Evolutionary conservation across 768 basidiomycete genomes (phyloP), one percentile per base, ranked within the genome.

Genomic region (Tremella yokohamensis): DNA sequence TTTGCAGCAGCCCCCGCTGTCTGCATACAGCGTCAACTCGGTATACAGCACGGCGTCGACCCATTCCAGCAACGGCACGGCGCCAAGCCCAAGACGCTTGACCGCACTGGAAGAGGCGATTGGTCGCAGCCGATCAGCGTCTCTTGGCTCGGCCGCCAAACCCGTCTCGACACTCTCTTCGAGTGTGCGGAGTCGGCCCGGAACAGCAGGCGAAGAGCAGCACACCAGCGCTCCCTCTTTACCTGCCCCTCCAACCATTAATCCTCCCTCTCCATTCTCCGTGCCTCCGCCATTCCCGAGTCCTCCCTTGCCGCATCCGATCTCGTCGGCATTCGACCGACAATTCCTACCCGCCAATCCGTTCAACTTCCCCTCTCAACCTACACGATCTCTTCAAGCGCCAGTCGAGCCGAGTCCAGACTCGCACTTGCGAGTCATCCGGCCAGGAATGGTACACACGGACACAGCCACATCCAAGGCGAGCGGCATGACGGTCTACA

Each of bases 51-150:
- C 29, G 15, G n/a, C 44, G n/a, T 34, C 44, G 40, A 22, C 59
- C 13, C 11, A 8, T 4, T 18, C 54, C 16, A 18, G 18, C 12
- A 53, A 29, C 44, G 29, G 25, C 1, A 16, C 40, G 2, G 40
- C 56, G 11, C 50, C 57, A 7, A 47, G 38, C 4, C 49, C 61
- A 2, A 47, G 62, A 26, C 38, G 56, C 29, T 58, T 59, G 47
- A 67, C 68, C 8, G 68, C 70, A 9, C 16, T 69, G 49, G 70
- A 72, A 37, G 70, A 72, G 52, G 68, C 65, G 2, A 66, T 72
- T 16, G 56, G 62, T 15, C 58, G 68, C 26, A 65, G 68, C 57
- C 54, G 68, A 57, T 61, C 70, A 2, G 60, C 67, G 3, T 64
- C 62, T 48, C 56, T 61, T 6, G 54, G 65, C 22, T 39, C 58